Percentiles rank a stretch among this genome's conserved stretches.
These are phyloP conservation scores for Colletotrichum destructivum DNA, from an alignment of 2,329 filamentous ascomycete genomes.

Conservation along the genomic window DNA sequence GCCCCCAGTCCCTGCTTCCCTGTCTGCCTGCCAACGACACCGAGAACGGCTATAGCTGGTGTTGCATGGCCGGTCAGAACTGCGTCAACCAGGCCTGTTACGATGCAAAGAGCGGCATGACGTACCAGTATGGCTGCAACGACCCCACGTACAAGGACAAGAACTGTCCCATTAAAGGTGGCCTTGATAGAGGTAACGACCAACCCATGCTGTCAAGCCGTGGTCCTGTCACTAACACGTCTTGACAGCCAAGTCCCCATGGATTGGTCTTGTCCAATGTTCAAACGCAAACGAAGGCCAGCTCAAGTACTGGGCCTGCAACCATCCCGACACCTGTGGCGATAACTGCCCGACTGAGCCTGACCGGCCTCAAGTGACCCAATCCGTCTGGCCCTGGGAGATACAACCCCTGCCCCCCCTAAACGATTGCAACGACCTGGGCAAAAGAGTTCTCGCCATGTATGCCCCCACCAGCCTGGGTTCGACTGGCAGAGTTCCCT, in stretches of 20 bases:
- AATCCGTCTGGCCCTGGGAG: constrained; percentile 22
- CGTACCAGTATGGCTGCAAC: constrained; percentile 39
- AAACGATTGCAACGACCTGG: constrained; percentile 22
- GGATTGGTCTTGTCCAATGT: constrained; percentile 37
- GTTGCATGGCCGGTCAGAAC: constrained; percentile 30
- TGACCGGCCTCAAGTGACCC: neutral
- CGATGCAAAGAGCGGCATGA: constrained; percentile 9
- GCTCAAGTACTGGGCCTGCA: constrained; percentile 34
- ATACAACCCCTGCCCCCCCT: constrained; percentile 22
- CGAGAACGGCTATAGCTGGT: constrained; percentile 20
- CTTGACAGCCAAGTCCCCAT: constrained; percentile 34
- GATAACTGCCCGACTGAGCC: constrained; percentile 21
- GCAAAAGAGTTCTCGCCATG: constrained; percentile 22
- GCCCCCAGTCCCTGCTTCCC: constrained; percentile 13
- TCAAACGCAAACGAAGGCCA: constrained; percentile 27
- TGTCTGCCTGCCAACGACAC: constrained; percentile 20
- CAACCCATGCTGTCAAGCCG: too few relatives aligned
- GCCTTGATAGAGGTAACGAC: constrained; percentile 16
- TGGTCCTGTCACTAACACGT: neutral
- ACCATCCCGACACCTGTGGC: constrained; percentile 37
- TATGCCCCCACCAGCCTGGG: constrained; percentile 10
- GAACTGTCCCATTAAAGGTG: constrained; percentile 30
- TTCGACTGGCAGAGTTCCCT: constrained; percentile 21
- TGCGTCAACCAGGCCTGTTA: constrained; percentile 32
- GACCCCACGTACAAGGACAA: constrained; percentile 36